phyloP scores from a whole-genome alignment of 1,139 yeast species.

The Blastobotrys ciferrii region DNA sequence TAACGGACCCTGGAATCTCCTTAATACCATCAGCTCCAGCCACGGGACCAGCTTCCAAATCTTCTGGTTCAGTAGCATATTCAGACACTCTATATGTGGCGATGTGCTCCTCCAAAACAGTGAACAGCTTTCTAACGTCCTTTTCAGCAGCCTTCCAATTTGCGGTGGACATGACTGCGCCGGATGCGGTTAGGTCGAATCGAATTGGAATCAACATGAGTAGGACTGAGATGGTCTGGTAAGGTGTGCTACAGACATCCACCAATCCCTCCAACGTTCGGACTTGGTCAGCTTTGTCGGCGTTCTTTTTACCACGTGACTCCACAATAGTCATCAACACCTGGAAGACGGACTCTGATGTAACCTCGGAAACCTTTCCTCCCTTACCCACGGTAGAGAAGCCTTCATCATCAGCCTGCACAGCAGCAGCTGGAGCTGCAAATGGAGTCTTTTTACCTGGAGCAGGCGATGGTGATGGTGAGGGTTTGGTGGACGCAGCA shows the following conservation, averaged over 20 bases:
- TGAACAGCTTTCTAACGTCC: constrained; percentile 63
- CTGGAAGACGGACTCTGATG: constrained; percentile 56
- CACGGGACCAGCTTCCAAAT: constrained; percentile 60
- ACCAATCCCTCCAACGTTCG: constrained; percentile 64
- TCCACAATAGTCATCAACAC: constrained; percentile 76
- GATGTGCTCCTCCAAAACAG: constrained; percentile 62
- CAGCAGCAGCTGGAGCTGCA: constrained; percentile 13
- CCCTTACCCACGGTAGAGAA: constrained; percentile 44
- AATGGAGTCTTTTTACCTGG: constrained; percentile 3
- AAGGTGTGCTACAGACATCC: constrained; percentile 51
- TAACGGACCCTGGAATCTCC: constrained; percentile 78
- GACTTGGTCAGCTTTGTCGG: constrained; percentile 80
- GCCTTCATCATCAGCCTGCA: constrained; percentile 38
- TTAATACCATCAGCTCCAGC: constrained; percentile 75
- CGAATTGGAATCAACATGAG: constrained; percentile 84
- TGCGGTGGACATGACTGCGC: constrained; percentile 70
- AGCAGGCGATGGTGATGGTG: constrained; percentile 11
- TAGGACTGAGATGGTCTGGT: constrained; percentile 75
- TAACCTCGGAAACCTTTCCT: constrained; percentile 39
- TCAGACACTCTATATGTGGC: constrained; percentile 69
- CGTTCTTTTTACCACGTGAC: constrained; percentile 92
- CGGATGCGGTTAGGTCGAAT: constrained; percentile 68
- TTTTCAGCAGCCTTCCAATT: constrained; percentile 75
- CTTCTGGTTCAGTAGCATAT: constrained; percentile 73
- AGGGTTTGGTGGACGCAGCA: constrained; percentile 9